phyloP scores from a whole-genome alignment of 139 green algal species.

The Astrephomene gubernaculifera region DNA sequence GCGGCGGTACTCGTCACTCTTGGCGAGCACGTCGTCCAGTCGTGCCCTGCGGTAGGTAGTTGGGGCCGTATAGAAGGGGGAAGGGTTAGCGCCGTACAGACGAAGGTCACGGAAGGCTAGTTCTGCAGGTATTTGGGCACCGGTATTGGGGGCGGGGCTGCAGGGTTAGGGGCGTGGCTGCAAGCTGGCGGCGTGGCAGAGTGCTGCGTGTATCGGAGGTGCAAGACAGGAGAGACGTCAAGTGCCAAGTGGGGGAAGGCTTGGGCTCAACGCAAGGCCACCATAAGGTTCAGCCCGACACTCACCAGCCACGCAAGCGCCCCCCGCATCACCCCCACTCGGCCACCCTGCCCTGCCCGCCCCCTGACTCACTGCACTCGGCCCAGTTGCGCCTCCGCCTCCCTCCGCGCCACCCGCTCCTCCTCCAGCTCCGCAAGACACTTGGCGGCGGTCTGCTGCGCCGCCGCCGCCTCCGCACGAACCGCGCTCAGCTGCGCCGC shows the following conservation, averaged over 20 bases:
- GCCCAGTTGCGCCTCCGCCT: constrained; percentile 40
- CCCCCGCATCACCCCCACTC: background rate
- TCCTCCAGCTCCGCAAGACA: constrained; percentile 40
- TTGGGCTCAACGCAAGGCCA: too few relatives aligned
- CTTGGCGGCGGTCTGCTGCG: constrained; percentile 45
- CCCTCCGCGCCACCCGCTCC: constrained; percentile 22
- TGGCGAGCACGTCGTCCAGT: constrained; percentile 27
- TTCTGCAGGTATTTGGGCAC: background rate
- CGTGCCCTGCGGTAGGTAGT: background rate
- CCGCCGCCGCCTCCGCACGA: constrained; percentile 34
- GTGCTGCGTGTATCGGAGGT: too few relatives aligned
- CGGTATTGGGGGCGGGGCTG: background rate
- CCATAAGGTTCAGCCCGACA: too few relatives aligned
- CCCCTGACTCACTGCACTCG: constrained; percentile 10
- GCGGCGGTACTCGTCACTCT: constrained; percentile 20
- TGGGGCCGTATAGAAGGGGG: background rate
- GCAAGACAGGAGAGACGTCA: too few relatives aligned
- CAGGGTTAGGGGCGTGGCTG: background rate
- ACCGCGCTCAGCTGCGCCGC: constrained; percentile 24
- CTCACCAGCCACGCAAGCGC: background rate
- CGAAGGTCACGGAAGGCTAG: background rate
- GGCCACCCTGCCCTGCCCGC: background rate
- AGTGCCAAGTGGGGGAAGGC: too few relatives aligned
- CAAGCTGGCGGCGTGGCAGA: too few relatives aligned
- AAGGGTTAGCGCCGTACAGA: background rate